Base-by-base conservation (phyloP, 2,329 filamentous ascomycete genomes). In the Diplocarpon mali region DNA sequence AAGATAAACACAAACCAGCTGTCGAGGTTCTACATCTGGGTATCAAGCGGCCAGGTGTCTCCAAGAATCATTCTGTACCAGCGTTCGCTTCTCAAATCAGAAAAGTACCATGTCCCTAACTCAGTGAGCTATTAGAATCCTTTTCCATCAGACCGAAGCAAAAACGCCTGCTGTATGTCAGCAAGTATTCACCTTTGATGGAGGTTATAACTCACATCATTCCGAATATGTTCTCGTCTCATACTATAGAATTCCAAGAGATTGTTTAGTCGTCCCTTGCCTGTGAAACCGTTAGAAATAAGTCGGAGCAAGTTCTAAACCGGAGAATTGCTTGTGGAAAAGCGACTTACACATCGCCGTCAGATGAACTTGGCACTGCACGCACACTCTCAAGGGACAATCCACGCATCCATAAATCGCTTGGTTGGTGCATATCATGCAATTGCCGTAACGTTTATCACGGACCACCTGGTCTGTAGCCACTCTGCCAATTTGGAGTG, bases 331-430 rank as follows among this genome's bases (percentile, higher is more conserved):
- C 24, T 12, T 2, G 31, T n/a, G n/a, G 12, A 12, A 6, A 20
- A 10, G 20, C 12, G 17, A 44, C 48, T 38, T 42, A 50, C 51
- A 45, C 17, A 27, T 10, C 7, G 9, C 28, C 32, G n/a, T 40
- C 43, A 51, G 27, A 2, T 8, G 12, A 13, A 43, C 37, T 13
- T 49, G 32, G 39, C 51, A 53, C 20, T n/a, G 20, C 2, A 13
- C 41, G 28, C 51, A 53, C 2, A 53, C 12, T 37, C 45, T 45
- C 40, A 53, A 38, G 2, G 51, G 49, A 20, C 51, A 53, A 1
- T 35, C 47, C 2, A 20, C 15, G 34, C 51, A 53, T 10, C 35
- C 31, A 20, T 35, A 37, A 13, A 34, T 30, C 3, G 45, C 47
- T 20, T 30, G 28, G 5, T 16, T 27, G 17, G 38, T 20, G 17